Evolutionary conservation across 169 alveolate genomes (phyloP).

Genomic region (Eimeria acervulina): DNA sequence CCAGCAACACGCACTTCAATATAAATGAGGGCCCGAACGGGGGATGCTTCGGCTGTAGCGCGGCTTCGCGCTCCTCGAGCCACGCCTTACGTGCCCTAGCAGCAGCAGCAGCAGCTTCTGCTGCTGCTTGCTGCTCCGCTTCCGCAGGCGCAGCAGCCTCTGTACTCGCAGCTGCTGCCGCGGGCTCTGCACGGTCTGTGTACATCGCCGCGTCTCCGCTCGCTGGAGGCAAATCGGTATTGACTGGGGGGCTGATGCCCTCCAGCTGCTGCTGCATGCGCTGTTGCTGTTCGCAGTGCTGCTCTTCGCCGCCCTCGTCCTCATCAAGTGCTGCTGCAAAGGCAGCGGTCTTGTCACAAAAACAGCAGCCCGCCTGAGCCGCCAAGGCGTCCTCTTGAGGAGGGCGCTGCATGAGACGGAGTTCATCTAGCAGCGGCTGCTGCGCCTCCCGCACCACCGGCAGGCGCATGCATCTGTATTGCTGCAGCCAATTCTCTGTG

Average conservation of each 20-base stretch:
- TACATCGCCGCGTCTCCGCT: neutral
- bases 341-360: conserved; percentile 7
- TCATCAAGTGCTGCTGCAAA: neutral
- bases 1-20: conserved; percentile 71
- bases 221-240: neutral
- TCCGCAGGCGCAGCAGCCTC: conserved; percentile 12
- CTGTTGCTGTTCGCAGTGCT: neutral
- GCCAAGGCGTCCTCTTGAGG: conserved; percentile 34
- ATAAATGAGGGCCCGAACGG: conserved; percentile 76
- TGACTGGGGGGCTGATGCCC: neutral
- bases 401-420: conserved; percentile 69
- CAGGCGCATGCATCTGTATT: conserved; percentile 60
- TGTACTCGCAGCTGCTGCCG: conserved; percentile 7
- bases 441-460: conserved; percentile 55
- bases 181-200: neutral
- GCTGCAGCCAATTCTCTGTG: conserved; percentile 69
- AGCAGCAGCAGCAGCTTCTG: conserved; percentile 12
- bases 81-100: conserved; percentile 25
- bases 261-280: conserved; percentile 24
- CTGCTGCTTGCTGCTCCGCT: conserved; percentile 49
- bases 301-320: conserved; percentile 24
- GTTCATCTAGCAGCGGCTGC: conserved; percentile 65
- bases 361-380: conserved; percentile 33
- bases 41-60: conserved; percentile 54
- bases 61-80: conserved; percentile 45